These are phyloP conservation scores for Colletotrichum endophyticum DNA, from an alignment of 2,329 filamentous ascomycete species.

Conservation along the genomic window DNA sequence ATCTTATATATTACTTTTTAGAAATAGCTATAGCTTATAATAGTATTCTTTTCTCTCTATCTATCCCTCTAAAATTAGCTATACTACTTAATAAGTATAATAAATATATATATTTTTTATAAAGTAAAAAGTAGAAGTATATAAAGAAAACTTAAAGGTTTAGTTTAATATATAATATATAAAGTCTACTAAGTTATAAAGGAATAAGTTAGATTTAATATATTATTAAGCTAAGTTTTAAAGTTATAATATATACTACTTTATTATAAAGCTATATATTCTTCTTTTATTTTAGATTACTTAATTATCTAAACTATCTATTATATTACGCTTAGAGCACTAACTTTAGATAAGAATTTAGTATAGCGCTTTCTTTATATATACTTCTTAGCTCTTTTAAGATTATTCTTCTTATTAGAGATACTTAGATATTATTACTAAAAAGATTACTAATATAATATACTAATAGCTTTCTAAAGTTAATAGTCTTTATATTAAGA, in stretches of 20 bases:
- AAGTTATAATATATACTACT: neutral
- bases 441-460: neutral
- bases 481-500: neutral
- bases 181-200: too few relatives aligned
- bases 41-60: neutral
- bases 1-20: too few relatives aligned
- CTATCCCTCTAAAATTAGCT: too few relatives aligned
- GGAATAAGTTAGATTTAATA: too few relatives aligned
- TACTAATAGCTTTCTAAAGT: neutral
- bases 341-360: neutral
- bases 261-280: neutral
- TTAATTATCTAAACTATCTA: neutral
- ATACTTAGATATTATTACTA: neutral
- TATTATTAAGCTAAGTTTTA: neutral
- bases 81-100: too few relatives aligned
- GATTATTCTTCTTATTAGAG: neutral
- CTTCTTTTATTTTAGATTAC: accelerated
- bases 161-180: too few relatives aligned
- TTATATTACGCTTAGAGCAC: accelerated
- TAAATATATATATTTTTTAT: too few relatives aligned
- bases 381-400: neutral
- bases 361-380: accelerated
- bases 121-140: too few relatives aligned
- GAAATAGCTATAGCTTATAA: neutral
- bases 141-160: too few relatives aligned